Base-by-base conservation (phyloP, 371 early-diverging fungal genomes). In the Umbelopsis sp. region DNA sequence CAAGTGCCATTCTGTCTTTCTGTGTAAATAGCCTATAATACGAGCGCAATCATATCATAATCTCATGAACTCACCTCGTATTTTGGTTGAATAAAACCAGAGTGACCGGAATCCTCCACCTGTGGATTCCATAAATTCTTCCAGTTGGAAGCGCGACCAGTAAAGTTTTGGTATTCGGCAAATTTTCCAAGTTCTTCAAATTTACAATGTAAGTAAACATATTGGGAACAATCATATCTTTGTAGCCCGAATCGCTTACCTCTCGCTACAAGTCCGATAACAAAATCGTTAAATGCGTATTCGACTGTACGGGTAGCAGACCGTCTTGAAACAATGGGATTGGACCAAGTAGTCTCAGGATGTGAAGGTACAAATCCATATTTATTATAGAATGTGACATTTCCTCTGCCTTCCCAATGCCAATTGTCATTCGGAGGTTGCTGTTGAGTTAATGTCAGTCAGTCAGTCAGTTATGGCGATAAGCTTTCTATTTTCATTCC, bases 221-320 rank as follows among this genome's bases (percentile, higher is more conserved):
- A 16, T 35, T 57, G 16, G 29, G 22, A 18, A 35, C 18, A 29
- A 35, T 0, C 6, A 16, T 29, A 4, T 10, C 14, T 25, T 18
- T 25, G 35, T 25, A 18, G 10, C 18, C 4, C 3, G 8, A 20
- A 51, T 51, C 18, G 4, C 32, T 57, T 35, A 57, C 67, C 67
- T 50, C 44, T 50, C 9, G 67, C 67, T 6, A 67, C 67, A 22
- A 52, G 50, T 11, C 38, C 67, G 10, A 67, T 52, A 35, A 44
- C 50, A 37, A 67, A 67, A 20, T 67, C 67, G 29, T 67, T 67
- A 38, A 51, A 67, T 12, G 67, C 50, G 44, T 67, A 67, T 44
- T 67, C 67, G 11, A 67, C 57, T 1, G 67, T 67, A 20, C 67
- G 29, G 20, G 67, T 38, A 18, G 52, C 67, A 57, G 57, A 57